Base-by-base conservation (phyloP, 2,329 filamentous ascomycete species). In the Calonectria henricotiae region DNA sequence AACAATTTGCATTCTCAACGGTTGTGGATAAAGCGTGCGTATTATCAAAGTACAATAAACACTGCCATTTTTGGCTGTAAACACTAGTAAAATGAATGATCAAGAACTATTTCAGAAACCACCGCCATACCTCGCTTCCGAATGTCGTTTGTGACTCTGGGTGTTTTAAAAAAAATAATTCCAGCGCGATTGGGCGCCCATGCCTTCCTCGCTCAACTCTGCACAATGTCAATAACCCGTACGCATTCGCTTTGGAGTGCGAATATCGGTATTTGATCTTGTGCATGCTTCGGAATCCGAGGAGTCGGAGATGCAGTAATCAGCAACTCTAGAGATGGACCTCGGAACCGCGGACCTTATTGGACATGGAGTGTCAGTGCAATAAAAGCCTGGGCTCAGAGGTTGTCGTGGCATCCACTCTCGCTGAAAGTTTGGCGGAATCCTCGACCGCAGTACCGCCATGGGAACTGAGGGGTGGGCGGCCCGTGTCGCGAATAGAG, bases 41-140 rank as follows among this genome's bases (percentile, higher is more conserved):
- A 39, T 58, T 39, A 20, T 25, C 37, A 30, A 58, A n/a, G 32
- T 32, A 58, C 37, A 23, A 58, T 32, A 58, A 58, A 37, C n/a
- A 58, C 20, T 25, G 35, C 32, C 15, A 39, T 58, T 58, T 20
- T 37, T 39, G n/a, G 23, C n/a, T 39, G 37, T 58, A 58, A 39
- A 58, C 37, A 58, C 51, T 27, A 35, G 51, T n/a, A 58, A 58
- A 58, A 58, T 37, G 13, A 58, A 58, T 58, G 13, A 55, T 13
- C n/a, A 58, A 25, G 35, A 39, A 23, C 35, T 39, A 39, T 39
- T 58, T 11, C 23, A 15, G 4, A 39, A 23, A 25, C 20, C 51
- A 13, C 32, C 30, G 8, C 20, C 35, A 9, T 58, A 27, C 15
- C 6, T 7, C 20, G 39, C 13, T 17, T 23, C 20, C 12, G n/a